Base-by-base conservation (phyloP, 2,329 filamentous ascomycete genomes). In the Talaromyces sp. region DNA sequence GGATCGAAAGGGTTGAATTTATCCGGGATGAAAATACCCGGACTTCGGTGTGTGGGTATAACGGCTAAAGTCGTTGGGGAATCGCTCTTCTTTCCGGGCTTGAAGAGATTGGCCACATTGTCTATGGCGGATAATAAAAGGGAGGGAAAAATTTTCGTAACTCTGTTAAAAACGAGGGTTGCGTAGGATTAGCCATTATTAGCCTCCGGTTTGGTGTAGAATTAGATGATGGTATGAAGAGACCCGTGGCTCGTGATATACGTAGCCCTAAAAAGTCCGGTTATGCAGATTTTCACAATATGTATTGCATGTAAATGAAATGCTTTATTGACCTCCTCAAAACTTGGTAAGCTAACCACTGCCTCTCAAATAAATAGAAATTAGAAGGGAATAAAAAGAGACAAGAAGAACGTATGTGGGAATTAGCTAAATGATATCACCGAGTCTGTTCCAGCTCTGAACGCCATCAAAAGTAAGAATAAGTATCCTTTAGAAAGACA, bases 321-420 rank as follows among this genome's bases (percentile, higher is more conserved):
- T 25, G 8, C 1, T 41, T 2, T 28, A 28, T 22, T 25, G 11
- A 46, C 22, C 22, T 33, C 15, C 5, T 46, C 5, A n/a, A 19
- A 28, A 28, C n/a, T 46, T 19, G 33, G 7, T 8, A 33, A 33
- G n/a, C 28, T 19, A 8, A 28, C 25, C 28, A 8, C 17, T 17
- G 11, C 22, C 17, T 35, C 19, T 15, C 13, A 35, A n/a, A 10
- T 35, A 21, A 35, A 33, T 33, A 8, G 11, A 48, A 13, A 13
- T 13, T 19, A 35, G 19, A 19, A 48, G 33, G 45, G 17, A 13
- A 21, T 19, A 35, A 35, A 19, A 48, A 48, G 45, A 21, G 25
- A 33, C 28, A 48, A 37, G 53, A 46, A 55, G 53, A 46, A 55
- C 53, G 35, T 55, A 55, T 55, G 53, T 55, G 19, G 31, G 31